A percentile compares a stretch with the other conserved stretches of the same genome.
Evolutionary conservation across 2,329 filamentous ascomycete genomes (phyloP).

Genomic region (Cordyceps fumosorosea): DNA sequence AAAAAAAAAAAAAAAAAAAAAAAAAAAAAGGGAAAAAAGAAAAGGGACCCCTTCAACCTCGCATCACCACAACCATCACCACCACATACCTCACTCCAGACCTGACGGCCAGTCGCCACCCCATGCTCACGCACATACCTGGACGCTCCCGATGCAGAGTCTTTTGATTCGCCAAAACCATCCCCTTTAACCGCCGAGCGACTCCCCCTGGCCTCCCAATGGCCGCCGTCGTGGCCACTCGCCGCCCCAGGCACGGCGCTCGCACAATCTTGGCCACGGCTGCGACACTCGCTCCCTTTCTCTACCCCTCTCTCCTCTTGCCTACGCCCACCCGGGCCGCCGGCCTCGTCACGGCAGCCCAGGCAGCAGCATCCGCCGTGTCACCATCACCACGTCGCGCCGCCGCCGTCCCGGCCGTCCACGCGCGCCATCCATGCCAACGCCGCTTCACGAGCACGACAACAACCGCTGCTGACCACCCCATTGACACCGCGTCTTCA

Average conservation of each 20-base stretch:
- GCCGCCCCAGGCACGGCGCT: not conserved
- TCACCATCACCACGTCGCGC: not conserved
- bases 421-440: not conserved
- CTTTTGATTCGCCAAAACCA: not conserved
- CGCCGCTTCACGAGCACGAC: constrained; percentile 2
- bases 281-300: constrained; percentile 31
- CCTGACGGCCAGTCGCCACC: not conserved
- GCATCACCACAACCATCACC: not conserved
- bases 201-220: not conserved
- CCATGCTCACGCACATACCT: not conserved
- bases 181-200: not conserved
- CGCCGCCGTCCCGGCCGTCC: not conserved
- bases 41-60: not conserved
- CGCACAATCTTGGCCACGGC: constrained; percentile 14
- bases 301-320: constrained; percentile 42
- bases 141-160: not conserved
- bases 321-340: constrained; percentile 7
- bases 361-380: not conserved
- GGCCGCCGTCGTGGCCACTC: not conserved
- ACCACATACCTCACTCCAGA: not conserved
- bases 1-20: not conserved
- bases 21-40: not conserved
- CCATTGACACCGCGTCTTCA: constrained; percentile 12
- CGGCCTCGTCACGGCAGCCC: constrained; percentile 4
- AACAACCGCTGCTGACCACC: not conserved